These are phyloP conservation scores for Citrus inodora DNA, from an alignment of 345 rosid genomes.

Conservation along the genomic window DNA sequence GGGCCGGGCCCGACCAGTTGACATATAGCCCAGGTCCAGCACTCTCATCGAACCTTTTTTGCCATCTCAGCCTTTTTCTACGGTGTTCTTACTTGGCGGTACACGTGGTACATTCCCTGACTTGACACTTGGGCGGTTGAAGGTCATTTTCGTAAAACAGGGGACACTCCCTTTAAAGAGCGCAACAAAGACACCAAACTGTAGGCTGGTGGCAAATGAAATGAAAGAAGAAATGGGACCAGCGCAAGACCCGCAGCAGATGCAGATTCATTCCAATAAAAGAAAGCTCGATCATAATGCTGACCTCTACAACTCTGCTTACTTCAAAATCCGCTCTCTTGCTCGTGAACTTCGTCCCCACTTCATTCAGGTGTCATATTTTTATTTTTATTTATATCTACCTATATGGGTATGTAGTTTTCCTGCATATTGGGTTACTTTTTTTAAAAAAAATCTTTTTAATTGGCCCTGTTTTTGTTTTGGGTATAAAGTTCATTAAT, in stretches of 20 bases:
- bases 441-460: not conserved
- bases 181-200: too few species aligned
- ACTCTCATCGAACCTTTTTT: too few species aligned
- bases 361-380: slow-evolving; percentile 10
- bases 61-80: too few species aligned
- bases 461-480: not conserved
- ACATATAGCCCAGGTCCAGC: too few species aligned
- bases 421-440: not conserved
- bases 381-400: not conserved
- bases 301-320: slow-evolving; percentile 9
- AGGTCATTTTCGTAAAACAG: too few species aligned
- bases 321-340: slow-evolving; percentile 23
- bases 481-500: not conserved
- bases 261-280: not conserved
- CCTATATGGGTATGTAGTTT: not conserved
- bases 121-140: too few species aligned
- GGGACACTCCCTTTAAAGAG: too few species aligned
- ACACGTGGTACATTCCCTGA: too few species aligned
- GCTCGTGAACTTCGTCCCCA: slow-evolving; percentile 26
- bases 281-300: not conserved
- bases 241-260: not conserved
- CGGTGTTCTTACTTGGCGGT: too few species aligned
- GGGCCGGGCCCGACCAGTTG: too few species aligned
- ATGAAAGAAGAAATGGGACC: not conserved
- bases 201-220: not conserved